phyloP scores from a whole-genome alignment of 2,329 filamentous ascomycete species.

The Calonectria henricotiae region DNA sequence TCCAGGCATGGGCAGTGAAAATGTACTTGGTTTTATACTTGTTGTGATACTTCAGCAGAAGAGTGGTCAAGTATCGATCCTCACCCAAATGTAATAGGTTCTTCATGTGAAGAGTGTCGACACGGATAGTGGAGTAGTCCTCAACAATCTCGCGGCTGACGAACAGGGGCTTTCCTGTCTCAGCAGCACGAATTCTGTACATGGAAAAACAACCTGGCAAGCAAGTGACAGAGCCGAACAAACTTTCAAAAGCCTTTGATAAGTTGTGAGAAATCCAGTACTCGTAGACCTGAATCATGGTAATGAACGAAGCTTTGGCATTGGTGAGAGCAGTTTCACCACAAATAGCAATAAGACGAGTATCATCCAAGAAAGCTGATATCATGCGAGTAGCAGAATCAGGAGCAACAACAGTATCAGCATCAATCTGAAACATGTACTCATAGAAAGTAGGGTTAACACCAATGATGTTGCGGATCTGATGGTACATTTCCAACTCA shows the following conservation, averaged over 20 bases:
- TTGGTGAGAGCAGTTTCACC: conserved; percentile 96
- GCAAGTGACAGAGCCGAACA: conserved; percentile 98
- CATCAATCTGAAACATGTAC: conserved; percentile 96
- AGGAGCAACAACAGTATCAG: conserved; percentile 92
- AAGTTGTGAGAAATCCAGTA: conserved; percentile 99
- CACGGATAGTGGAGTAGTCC: conserved; percentile 90
- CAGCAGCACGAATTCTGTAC: conserved; percentile 96
- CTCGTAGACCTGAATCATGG: conserved; percentile 99
- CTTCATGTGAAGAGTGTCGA: conserved; percentile 99
- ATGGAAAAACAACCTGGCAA: conserved; percentile 99
- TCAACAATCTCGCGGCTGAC: conserved; percentile 94
- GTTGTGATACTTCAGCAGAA: conserved; percentile 91
- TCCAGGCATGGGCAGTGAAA: conserved; percentile 93
- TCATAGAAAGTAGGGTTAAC: conserved; percentile 99
- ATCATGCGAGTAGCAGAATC: conserved; percentile 96
- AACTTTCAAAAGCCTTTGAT: conserved; percentile 95
- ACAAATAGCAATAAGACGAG: conserved; percentile 92
- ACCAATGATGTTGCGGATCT: conserved; percentile 98
- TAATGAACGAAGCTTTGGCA: conserved; percentile 92
- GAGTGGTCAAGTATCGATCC: conserved; percentile 95
- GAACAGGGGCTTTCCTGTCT: conserved; percentile 95
- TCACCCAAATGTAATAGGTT: conserved; percentile 97
- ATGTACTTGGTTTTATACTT: conserved; percentile 99
- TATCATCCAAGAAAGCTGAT: conserved; percentile 91
- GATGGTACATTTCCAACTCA: conserved; percentile 98